Conservation (phyloP, 225 moss, liverwort and hornwort genomes). For the Marchantia polymorpha region DNA sequence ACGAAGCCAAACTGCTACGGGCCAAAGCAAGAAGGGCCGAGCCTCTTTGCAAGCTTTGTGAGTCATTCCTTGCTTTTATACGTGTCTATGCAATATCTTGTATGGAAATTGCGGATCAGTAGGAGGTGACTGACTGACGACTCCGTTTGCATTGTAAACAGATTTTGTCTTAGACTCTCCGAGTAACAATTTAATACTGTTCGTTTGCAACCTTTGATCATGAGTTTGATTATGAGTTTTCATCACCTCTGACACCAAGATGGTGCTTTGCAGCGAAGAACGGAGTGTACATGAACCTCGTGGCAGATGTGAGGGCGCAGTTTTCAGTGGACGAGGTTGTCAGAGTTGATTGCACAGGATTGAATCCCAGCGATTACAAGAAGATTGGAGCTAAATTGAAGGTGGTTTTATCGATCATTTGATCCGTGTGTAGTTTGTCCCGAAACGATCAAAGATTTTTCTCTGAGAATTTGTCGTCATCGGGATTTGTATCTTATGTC, state of each 20-base stretch:
- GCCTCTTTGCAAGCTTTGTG: conserved; percentile 69
- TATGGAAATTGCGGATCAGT: not conserved
- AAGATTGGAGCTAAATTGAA: conserved; percentile 94
- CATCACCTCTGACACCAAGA: not conserved
- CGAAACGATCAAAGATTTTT: no score
- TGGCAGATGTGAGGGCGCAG: conserved; percentile 69
- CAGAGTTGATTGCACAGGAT: conserved; percentile 66
- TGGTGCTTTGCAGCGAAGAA: conserved; percentile 69
- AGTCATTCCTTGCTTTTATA: conserved; percentile 15
- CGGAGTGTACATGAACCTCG: conserved; percentile 81
- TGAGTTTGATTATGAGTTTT: not conserved
- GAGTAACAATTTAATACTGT: not conserved
- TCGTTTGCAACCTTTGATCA: not conserved
- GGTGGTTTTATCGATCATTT: conserved; percentile 32
- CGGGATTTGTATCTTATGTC: not conserved
- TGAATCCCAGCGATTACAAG: conserved; percentile 82
- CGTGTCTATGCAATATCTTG: not conserved
- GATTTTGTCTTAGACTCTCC: not conserved
- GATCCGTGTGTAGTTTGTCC: not conserved
- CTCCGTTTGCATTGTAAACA: not conserved
- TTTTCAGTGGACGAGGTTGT: conserved; percentile 77
- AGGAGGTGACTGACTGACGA: not conserved
- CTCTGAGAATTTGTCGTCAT: not conserved
- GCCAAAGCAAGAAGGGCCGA: conserved; percentile 56
- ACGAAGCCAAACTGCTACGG: conserved; percentile 60